Evolutionary conservation across 495 filamentous ascomycete genomes (phyloP).

Genomic region (Penicillium pancosmium): DNA sequence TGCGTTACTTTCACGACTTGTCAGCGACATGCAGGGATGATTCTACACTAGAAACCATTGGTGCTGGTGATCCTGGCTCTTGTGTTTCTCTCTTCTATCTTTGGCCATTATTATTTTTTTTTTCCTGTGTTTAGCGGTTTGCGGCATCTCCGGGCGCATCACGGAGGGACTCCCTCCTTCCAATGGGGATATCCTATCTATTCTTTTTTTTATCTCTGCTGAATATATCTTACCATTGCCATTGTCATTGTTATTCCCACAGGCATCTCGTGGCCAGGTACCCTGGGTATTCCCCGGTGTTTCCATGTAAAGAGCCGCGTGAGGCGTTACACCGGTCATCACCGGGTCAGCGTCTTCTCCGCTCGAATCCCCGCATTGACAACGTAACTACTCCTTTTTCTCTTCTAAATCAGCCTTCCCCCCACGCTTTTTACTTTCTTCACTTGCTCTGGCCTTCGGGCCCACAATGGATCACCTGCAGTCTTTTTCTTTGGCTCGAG

Average conservation of each 20-base stretch:
- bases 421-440: conserved; percentile 19
- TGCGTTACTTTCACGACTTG: conserved; percentile 73
- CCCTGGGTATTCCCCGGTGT: not conserved
- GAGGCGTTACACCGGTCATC: conserved; percentile 26
- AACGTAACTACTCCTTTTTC: conserved; percentile 21
- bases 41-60: not conserved
- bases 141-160: conserved; percentile 26
- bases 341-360: conserved; percentile 23
- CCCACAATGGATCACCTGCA: conserved; percentile 35
- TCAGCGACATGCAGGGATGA: conserved; percentile 58
- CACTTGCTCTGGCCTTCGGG: conserved; percentile 23
- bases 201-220: conserved; percentile 5
- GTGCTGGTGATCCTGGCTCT: not conserved
- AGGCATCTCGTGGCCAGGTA: too few relatives aligned
- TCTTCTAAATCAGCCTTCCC: conserved; percentile 23
- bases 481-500: conserved; percentile 25
- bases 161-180: conserved; percentile 5
- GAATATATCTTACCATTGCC: too few relatives aligned
- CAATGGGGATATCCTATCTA: not conserved
- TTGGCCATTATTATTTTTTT: conserved; percentile 10
- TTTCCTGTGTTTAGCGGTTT: conserved; percentile 2
- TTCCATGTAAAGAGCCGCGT: conserved; percentile 1
- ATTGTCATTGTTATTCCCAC: too few relatives aligned
- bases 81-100: conserved; percentile 2
- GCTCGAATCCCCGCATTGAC: conserved; percentile 20